phyloP scores from a whole-genome alignment of 2,329 filamentous ascomycete genomes.

The Drechslerella coelobrocha region DNA sequence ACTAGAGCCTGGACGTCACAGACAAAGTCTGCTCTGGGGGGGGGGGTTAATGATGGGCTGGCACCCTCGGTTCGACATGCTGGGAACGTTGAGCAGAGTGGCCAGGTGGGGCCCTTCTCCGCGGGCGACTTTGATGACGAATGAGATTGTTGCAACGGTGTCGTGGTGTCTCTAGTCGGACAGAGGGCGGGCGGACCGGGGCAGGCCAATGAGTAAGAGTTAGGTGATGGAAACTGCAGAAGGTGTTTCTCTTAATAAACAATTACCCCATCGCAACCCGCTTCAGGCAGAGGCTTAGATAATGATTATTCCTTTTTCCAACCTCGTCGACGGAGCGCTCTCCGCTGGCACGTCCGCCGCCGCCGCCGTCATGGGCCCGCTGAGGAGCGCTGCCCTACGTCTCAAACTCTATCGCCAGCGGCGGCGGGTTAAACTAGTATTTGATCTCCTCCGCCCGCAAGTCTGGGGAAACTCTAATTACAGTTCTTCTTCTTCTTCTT shows the following conservation, averaged over 20 bases:
- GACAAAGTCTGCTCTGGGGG: neutral
- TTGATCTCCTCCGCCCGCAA: no score
- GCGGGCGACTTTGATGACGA: no score
- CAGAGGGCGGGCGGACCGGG: slow-evolving; percentile 3
- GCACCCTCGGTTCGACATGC: slow-evolving; percentile 4
- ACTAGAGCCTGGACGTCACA: slow-evolving; percentile 9
- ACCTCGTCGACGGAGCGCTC: neutral
- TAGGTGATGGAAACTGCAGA: slow-evolving; percentile 21
- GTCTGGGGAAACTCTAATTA: no score
- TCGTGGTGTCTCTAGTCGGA: neutral
- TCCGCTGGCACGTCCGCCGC: no score
- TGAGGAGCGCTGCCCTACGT: no score
- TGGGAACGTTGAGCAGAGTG: no score
- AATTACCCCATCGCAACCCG: slow-evolving; percentile 49
- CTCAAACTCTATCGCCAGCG: no score
- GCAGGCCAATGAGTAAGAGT: slow-evolving; percentile 22
- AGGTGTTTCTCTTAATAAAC: slow-evolving; percentile 38
- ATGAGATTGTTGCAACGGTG: neutral
- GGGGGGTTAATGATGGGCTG: neutral
- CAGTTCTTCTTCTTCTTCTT: no score
- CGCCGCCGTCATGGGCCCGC: neutral
- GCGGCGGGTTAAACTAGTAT: no score
- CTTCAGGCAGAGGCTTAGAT: slow-evolving; percentile 42
- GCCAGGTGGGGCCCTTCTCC: no score
- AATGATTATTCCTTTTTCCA: slow-evolving; percentile 25